phyloP scores from a whole-genome alignment of 306 rosid genomes.

The Begonia fuchsioides region DNA sequence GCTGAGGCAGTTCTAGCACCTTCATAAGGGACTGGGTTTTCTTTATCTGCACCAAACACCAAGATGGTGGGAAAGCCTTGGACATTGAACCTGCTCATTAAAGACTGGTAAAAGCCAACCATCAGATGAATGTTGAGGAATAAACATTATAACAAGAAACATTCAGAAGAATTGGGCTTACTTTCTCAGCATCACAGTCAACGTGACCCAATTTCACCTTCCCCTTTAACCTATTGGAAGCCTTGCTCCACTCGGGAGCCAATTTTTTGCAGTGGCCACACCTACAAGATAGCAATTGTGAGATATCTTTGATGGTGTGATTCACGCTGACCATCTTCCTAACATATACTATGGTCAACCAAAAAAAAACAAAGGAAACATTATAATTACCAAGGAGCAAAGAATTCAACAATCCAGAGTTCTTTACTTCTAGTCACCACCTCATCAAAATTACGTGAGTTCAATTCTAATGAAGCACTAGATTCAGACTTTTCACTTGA shows the following conservation, averaged over 20 bases:
- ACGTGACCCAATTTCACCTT: conserved; percentile 93
- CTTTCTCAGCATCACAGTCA: conserved; percentile 96
- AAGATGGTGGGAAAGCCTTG: conserved; percentile 97
- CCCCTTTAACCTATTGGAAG: conserved; percentile 64
- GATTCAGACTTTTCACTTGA: conserved; percentile 65
- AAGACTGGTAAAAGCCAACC: conserved; percentile 42
- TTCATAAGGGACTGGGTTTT: conserved; percentile 73
- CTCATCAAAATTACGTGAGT: conserved; percentile 74
- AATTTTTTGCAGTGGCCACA: conserved; percentile 94
- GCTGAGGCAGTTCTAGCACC: conserved; percentile 81
- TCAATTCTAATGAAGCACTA: conserved; percentile 63
- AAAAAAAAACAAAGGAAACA: background rate
- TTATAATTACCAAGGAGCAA: conserved; percentile 79
- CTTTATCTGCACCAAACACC: conserved; percentile 92
- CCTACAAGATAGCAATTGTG: conserved; percentile 33
- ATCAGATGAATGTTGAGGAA: conserved; percentile 13
- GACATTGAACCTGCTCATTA: conserved; percentile 91
- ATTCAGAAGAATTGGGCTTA: conserved; percentile 1
- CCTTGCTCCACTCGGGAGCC: conserved; percentile 97
- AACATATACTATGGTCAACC: background rate
- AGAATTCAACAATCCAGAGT: conserved; percentile 96
- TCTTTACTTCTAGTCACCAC: conserved; percentile 80
- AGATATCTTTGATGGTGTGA: background rate
- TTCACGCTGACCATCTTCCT: background rate
- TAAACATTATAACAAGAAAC: background rate